Conservation (phyloP, 805 yeast species). For the Zygoascus flipseniorum region DNA sequence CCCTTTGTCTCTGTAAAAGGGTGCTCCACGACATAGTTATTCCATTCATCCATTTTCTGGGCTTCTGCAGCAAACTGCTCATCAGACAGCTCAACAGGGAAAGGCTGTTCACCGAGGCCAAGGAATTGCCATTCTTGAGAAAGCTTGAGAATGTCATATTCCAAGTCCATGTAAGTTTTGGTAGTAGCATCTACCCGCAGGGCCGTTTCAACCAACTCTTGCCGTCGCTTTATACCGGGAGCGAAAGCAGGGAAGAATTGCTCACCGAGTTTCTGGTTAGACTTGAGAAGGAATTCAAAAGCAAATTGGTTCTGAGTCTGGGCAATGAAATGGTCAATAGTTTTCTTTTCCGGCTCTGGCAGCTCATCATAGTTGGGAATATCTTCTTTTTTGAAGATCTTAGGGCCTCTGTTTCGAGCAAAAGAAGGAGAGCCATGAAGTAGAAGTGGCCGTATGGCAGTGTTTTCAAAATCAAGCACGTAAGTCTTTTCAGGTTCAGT, state of each 20-base stretch:
- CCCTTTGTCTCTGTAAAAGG: constrained; percentile 91
- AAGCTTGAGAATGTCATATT: constrained; percentile 23
- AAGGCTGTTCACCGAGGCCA: constrained; percentile 23
- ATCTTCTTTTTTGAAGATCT: constrained; percentile 70
- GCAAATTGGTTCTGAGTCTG: constrained; percentile 86
- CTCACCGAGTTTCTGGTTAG: constrained; percentile 35
- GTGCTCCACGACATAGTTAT: constrained; percentile 52
- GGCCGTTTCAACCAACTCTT: constrained; percentile 27
- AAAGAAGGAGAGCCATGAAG: constrained; percentile 74
- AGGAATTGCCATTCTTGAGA: constrained; percentile 24
- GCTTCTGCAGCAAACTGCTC: constrained; percentile 52
- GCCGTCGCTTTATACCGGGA: constrained; percentile 56
- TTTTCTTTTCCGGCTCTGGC: constrained; percentile 65
- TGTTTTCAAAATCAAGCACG: constrained; percentile 77
- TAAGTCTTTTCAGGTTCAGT: constrained; percentile 32
- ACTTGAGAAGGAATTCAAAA: constrained; percentile 74
- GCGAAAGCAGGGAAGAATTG: constrained; percentile 66
- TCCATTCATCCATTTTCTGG: constrained; percentile 54
- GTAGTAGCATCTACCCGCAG: constrained; percentile 18
- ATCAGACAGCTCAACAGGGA: constrained; percentile 56
- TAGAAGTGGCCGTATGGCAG: constrained; percentile 73
- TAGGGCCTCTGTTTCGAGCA: constrained; percentile 81
- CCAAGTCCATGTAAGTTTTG: constrained; percentile 23
- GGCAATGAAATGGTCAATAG: constrained; percentile 77
- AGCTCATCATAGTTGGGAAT: constrained; percentile 60